A percentile compares a stretch with the other conserved stretches of the same genome.
These are phyloP conservation scores for Trichoderma koningiopsis DNA, from an alignment of 2,329 filamentous ascomycete species.

Conservation along the genomic window DNA sequence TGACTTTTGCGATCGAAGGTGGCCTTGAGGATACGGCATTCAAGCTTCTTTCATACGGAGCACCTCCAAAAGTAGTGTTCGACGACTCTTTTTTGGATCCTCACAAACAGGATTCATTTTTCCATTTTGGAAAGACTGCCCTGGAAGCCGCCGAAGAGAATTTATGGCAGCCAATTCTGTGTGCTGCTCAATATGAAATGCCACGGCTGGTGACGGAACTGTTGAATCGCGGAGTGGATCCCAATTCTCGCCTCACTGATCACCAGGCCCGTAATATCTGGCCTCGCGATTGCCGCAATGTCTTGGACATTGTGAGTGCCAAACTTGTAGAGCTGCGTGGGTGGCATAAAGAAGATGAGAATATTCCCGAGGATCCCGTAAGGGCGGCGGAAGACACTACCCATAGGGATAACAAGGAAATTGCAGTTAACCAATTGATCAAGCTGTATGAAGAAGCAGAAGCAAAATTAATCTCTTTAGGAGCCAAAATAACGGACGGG, in stretches of 20 bases:
- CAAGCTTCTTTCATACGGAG: neutral
- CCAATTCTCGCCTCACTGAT: neutral
- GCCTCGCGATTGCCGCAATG: neutral
- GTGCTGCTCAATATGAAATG: neutral
- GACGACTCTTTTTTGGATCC: neutral
- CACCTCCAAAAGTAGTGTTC: neutral
- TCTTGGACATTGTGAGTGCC: neutral
- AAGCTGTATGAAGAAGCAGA: neutral
- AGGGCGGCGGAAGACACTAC: neutral
- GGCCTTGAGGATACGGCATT: constrained; percentile 1
- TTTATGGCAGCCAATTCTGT: constrained; percentile 6
- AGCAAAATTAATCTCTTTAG: neutral
- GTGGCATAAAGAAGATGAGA: neutral
- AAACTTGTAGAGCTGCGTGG: neutral
- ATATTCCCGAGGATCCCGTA: neutral
- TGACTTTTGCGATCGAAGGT: neutral
- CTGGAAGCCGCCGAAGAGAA: neutral
- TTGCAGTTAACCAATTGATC: neutral
- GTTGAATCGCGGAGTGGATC: constrained; percentile 10
- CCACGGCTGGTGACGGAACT: neutral
- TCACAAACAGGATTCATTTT: neutral
- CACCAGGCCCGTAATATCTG: neutral
- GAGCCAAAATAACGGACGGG: neutral
- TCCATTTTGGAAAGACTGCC: neutral
- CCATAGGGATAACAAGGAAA: neutral